Evolutionary conservation across 2,329 filamentous ascomycete genomes (phyloP).

Genomic region (Ceratocystis albifundus): DNA sequence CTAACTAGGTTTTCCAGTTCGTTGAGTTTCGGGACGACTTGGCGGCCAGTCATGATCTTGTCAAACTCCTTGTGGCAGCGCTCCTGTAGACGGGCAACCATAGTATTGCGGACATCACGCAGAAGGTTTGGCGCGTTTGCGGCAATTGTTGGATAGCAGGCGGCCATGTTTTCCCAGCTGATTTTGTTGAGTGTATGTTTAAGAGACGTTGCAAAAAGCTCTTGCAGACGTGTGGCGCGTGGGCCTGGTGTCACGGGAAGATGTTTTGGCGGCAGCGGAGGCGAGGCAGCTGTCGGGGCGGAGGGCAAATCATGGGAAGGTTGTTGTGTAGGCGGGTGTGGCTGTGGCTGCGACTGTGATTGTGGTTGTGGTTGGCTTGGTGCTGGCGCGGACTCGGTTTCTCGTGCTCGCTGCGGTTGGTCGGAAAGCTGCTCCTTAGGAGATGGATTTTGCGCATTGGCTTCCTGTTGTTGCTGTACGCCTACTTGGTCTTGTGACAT

Average conservation of each 20-base stretch:
- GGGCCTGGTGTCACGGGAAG: conserved; percentile 41
- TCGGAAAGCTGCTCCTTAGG: not conserved
- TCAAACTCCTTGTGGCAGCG: conserved; percentile 50
- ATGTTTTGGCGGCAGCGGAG: conserved; percentile 31
- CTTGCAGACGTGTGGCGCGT: conserved; percentile 44
- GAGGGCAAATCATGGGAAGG: not conserved
- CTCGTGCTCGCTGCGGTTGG: not conserved
- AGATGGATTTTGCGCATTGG: not conserved
- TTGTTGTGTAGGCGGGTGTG: conserved; percentile 4
- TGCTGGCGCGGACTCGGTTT: not conserved
- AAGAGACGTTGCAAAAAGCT: conserved; percentile 43
- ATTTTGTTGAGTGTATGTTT: conserved; percentile 44
- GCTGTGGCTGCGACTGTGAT: not conserved
- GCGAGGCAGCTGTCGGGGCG: conserved; percentile 28
- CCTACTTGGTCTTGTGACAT: not conserved
- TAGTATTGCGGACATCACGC: conserved; percentile 44
- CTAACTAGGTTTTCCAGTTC: conserved; percentile 45
- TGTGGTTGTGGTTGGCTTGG: not conserved
- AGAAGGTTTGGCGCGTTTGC: conserved; percentile 40
- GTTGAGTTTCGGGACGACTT: conserved; percentile 47
- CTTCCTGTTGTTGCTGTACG: not conserved
- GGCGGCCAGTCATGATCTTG: conserved; percentile 39
- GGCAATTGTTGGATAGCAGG: conserved; percentile 52
- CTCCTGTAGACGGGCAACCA: conserved; percentile 44
- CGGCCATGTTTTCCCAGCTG: conserved; percentile 45